Conservation (phyloP, 2,329 filamentous ascomycete genomes). For the Hypoxylon sp. region DNA sequence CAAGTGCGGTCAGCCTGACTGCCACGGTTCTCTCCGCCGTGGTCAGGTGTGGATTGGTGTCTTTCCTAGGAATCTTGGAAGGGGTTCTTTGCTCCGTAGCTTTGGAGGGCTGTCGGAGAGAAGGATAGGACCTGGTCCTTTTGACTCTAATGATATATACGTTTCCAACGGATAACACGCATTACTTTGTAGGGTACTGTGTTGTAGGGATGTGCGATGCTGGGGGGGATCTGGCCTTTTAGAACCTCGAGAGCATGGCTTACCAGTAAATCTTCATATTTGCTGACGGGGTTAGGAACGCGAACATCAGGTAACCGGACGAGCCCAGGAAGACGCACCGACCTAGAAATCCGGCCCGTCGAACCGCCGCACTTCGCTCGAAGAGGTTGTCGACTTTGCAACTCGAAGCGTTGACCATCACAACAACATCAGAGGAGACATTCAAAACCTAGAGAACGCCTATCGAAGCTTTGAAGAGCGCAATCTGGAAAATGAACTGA, state of each 20-base stretch:
- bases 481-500: not conserved
- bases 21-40: not conserved
- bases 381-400: not conserved
- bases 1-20: not conserved
- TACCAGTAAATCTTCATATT: conserved; percentile 7
- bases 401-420: not conserved
- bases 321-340: not conserved
- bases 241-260: conserved; percentile 15
- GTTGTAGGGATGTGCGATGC: not conserved
- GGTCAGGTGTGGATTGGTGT: not conserved
- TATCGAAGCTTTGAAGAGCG: not conserved
- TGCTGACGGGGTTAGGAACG: conserved; percentile 15
- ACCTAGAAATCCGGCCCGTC: not conserved
- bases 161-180: not conserved
- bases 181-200: conserved; percentile 7
- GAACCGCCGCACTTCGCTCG: not conserved
- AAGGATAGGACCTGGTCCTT: not conserved
- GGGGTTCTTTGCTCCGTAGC: not conserved
- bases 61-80: not conserved
- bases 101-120: not conserved
- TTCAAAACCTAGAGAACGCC: not conserved
- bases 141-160: not conserved
- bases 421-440: not conserved
- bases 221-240: conserved; percentile 5
- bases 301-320: not conserved